These are phyloP conservation scores for Mycena rosella DNA, from an alignment of 768 basidiomycete genomes.

Conservation along the genomic window DNA sequence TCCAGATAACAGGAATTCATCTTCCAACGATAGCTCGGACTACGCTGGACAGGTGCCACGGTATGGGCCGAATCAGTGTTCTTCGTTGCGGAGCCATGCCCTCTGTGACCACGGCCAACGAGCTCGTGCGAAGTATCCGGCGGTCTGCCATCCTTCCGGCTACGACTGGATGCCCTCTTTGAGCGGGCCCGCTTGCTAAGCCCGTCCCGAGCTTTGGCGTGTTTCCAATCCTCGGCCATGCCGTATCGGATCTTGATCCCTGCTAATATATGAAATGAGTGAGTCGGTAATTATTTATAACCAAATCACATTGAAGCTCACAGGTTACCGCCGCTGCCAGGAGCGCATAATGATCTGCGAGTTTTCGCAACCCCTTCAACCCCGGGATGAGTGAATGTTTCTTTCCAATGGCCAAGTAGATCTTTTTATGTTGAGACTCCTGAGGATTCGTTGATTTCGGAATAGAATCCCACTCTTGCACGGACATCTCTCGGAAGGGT, in stretches of 20 bases:
- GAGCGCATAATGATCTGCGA: not conserved
- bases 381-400: not conserved
- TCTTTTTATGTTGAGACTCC: slow-evolving; percentile 8
- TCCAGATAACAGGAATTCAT: slow-evolving; percentile 2
- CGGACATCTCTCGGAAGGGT: slow-evolving; percentile 26
- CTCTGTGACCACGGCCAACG: no score
- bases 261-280: no score
- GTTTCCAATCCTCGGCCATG: not conserved
- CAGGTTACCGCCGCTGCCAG: not conserved
- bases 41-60: not conserved
- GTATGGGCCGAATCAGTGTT: not conserved
- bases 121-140: slow-evolving; percentile 7
- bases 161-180: no score
- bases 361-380: not conserved
- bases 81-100: not conserved
- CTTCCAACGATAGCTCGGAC: slow-evolving; percentile 1
- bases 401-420: slow-evolving; percentile 1
- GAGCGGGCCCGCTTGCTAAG: not conserved
- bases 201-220: not conserved
- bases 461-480: slow-evolving; percentile 26
- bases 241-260: slow-evolving; percentile 7
- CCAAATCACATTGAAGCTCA: not conserved
- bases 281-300: not conserved
- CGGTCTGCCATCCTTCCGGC: slow-evolving; percentile 2
- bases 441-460: slow-evolving; percentile 37